phyloP scores from a whole-genome alignment of 2,329 filamentous ascomycete species.

The Phyllosticta citribraziliensis region DNA sequence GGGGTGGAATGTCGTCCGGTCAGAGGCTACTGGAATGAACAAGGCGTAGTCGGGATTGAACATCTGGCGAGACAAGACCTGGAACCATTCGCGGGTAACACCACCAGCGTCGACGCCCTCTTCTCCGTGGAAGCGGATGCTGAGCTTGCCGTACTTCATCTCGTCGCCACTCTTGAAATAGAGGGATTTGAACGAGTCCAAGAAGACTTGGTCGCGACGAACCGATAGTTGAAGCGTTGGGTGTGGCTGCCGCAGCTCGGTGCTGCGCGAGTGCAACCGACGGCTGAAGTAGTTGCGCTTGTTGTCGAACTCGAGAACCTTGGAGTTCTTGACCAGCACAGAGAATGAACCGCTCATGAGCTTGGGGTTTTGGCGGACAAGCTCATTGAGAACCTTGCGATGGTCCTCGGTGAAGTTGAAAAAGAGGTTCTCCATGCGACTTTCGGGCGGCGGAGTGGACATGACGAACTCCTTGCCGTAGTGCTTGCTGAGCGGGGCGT shows the following conservation, averaged over 20 bases:
- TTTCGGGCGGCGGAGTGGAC: constrained; percentile 68
- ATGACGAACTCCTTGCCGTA: constrained; percentile 56
- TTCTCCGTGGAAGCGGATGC: constrained; percentile 93
- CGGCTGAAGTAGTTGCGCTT: constrained; percentile 98
- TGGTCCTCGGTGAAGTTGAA: constrained; percentile 97
- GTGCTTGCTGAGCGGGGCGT: constrained; percentile 41
- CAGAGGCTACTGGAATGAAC: constrained; percentile 92
- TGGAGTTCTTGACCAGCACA: constrained; percentile 92
- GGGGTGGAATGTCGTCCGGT: constrained; percentile 96
- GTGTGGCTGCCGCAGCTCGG: constrained; percentile 61
- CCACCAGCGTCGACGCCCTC: constrained; percentile 97
- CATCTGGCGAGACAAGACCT: constrained; percentile 94
- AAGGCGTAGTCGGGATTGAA: constrained; percentile 97
- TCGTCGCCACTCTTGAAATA: constrained; percentile 96
- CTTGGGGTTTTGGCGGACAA: constrained; percentile 93
- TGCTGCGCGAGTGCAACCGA: constrained; percentile 69
- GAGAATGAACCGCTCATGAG: constrained; percentile 98
- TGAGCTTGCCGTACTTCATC: constrained; percentile 98
- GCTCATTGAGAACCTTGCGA: constrained; percentile 92
- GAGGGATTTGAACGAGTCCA: constrained; percentile 95
- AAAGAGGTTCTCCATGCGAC: constrained; percentile 79
- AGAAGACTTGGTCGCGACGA: constrained; percentile 89
- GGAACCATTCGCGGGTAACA: constrained; percentile 98
- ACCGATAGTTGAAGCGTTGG: constrained; percentile 78
- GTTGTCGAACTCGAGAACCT: constrained; percentile 98